phyloP scores from a whole-genome alignment of 2,329 filamentous ascomycete genomes.

The Chalara sp. region DNA sequence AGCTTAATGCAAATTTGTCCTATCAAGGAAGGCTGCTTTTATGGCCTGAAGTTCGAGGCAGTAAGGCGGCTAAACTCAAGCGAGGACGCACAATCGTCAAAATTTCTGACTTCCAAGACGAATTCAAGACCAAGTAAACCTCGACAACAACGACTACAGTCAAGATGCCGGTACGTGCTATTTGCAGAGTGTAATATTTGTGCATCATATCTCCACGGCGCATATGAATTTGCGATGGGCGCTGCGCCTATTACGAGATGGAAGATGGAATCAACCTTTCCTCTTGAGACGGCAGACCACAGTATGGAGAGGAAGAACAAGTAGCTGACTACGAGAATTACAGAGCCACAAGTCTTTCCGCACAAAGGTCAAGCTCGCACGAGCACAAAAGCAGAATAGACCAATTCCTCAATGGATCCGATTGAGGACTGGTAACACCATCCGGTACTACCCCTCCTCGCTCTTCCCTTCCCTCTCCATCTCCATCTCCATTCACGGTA shows the following conservation, averaged over 20 bases:
- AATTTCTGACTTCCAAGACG: no score
- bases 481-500: not conserved
- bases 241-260: not conserved
- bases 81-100: no score
- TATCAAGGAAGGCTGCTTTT: no score
- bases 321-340: conserved; percentile 19
- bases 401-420: conserved; percentile 99
- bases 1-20: no score
- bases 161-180: conserved; percentile 47
- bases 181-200: no score
- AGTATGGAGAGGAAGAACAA: conserved; percentile 3
- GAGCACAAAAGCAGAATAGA: conserved; percentile 99
- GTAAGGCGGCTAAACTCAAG: no score
- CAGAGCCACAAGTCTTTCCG: conserved; percentile 99
- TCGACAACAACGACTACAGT: conserved; percentile 31
- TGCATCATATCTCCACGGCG: not conserved
- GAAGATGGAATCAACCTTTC: not conserved
- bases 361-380: conserved; percentile 99
- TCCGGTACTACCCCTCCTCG: conserved; percentile 60
- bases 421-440: conserved; percentile 97
- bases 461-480: not conserved
- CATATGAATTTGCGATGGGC: not conserved
- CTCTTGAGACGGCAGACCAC: not conserved
- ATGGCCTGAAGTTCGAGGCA: no score
- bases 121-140: conserved; percentile 2